phyloP scores from a whole-genome alignment of 2,329 filamentous ascomycete species.

The Daldinia sp. region DNA sequence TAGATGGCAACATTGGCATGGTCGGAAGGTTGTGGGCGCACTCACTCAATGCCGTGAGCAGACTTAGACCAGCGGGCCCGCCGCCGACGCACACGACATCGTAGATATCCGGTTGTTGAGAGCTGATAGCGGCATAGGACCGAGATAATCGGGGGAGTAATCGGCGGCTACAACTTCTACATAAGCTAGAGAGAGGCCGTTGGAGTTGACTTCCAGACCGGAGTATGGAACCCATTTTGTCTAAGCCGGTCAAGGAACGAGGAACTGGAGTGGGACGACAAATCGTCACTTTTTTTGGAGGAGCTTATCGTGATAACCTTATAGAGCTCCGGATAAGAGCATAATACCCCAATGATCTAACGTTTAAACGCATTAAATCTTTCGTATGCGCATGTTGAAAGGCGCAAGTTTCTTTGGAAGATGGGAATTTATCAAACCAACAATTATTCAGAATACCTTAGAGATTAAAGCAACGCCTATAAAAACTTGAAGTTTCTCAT shows the following conservation, averaged over 20 bases:
- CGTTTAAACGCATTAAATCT: not conserved
- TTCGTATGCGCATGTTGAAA: not conserved
- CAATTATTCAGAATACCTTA: not conserved
- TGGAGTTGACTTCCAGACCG: constrained; percentile 42
- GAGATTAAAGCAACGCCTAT: not conserved
- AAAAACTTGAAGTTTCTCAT: constrained; percentile 4
- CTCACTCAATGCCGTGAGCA: constrained; percentile 81
- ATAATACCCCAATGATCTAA: constrained; percentile 24
- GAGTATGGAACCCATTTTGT: constrained; percentile 47
- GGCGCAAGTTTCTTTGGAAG: not conserved
- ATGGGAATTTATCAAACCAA: not conserved
- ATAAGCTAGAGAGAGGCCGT: constrained; percentile 52
- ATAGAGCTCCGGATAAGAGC: not conserved
- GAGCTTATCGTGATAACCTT: constrained; percentile 17
- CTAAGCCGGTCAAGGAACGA: not conserved
- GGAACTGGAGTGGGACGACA: constrained; percentile 7
- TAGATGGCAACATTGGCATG: not conserved
- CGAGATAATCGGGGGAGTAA: constrained; percentile 54
- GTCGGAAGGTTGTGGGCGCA: constrained; percentile 19
- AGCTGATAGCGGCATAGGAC: constrained; percentile 57
- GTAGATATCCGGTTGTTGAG: constrained; percentile 76
- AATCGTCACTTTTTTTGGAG: constrained; percentile 31
- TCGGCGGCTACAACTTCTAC: constrained; percentile 60
- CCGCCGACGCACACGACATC: constrained; percentile 94
- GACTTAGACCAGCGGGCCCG: constrained; percentile 87